Conservation (phyloP, 352 stramenopile species). For the Halophytophthora polymorphica region DNA sequence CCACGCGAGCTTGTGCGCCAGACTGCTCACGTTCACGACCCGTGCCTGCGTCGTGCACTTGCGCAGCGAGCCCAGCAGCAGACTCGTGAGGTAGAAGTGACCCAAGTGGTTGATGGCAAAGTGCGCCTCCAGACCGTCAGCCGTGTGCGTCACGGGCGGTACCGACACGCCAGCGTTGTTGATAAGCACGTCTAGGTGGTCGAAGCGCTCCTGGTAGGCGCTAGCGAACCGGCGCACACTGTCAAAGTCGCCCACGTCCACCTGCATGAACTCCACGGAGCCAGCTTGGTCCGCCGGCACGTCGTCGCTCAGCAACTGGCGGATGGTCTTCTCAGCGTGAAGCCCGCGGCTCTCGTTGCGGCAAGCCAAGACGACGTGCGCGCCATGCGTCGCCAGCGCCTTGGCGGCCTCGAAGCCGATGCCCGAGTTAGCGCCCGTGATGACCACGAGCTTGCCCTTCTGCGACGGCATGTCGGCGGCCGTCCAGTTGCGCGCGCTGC, state of each 20-base stretch:
- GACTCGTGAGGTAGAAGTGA: constrained; percentile 59
- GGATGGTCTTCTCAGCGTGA: constrained; percentile 30
- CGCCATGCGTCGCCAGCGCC: constrained; percentile 50
- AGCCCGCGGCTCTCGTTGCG: constrained; percentile 40
- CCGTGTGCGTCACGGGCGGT: constrained; percentile 26
- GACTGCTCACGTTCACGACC: constrained; percentile 52
- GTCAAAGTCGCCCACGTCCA: constrained; percentile 25
- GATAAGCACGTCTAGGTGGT: constrained; percentile 59
- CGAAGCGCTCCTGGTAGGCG: constrained; percentile 31
- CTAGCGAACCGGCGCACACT: constrained; percentile 43
- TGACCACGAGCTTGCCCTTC: constrained; percentile 56
- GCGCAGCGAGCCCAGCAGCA: constrained; percentile 41
- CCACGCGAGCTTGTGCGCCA: constrained; percentile 36
- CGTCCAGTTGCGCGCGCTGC: constrained; percentile 19
- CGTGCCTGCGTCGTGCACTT: constrained; percentile 31
- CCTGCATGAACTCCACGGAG: constrained; percentile 54
- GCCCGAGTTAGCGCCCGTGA: constrained; percentile 74
- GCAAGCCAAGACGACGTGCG: constrained; percentile 71
- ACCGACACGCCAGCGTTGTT: constrained; percentile 73
- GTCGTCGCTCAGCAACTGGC: constrained; percentile 13
- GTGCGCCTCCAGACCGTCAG: constrained; percentile 49
- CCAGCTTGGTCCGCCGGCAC: constrained; percentile 14
- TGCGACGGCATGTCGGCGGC: constrained; percentile 29
- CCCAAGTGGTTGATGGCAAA: constrained; percentile 76
- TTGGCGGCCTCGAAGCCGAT: constrained; percentile 70